Base-by-base conservation (phyloP, 2,329 filamentous ascomycete genomes). In the Botrytis cinerea region DNA sequence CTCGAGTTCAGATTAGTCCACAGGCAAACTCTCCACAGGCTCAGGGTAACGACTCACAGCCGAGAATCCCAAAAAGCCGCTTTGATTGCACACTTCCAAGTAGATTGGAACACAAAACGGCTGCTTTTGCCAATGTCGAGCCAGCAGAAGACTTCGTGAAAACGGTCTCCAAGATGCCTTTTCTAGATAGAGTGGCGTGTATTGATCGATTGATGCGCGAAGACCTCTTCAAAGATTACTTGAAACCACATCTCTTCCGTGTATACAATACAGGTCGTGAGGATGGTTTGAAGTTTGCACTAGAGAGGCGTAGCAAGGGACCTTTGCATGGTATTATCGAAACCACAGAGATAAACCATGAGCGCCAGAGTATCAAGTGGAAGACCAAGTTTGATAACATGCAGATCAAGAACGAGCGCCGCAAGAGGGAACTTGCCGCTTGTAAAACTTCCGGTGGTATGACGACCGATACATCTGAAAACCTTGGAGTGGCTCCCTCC, bases 61-160 rank as follows among this genome's bases (percentile, higher is more conserved):
- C n/a, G 32, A 57, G 38, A 12, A 22, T 3, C 18, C n/a, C n/a
- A 18, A 18, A 18, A 18, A 28, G 10, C 8, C 25, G 14, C 4
- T 69, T 48, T 32, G n/a, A 57, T 25, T 38, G 48, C 12, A 10
- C 7, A 2, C n/a, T 69, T 69, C 48, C 66, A 32, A 69, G 35
- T 57, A 43, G 48, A 20, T 25, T 69, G 22, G 1, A 14, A 2
- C 18, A n/a, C 9, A n/a, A 20, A 22, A 16, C n/a, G 10, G 51
- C 66, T 57, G 38, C 66, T n/a, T 18, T 69, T 20, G 48, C 66
- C 25, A 35, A 69, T 25, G 18, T 57, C 10, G n/a, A 38, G 3
- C 48, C 66, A 14, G 66, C 66, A 69, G 54, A 22, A 32, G 48
- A 57, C 14, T 69, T 69, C 48, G 32, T 69, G n/a, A 51, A 57